phyloP scores from a whole-genome alignment of 179 eudicot genomes.

The Spinacia oleracea region DNA sequence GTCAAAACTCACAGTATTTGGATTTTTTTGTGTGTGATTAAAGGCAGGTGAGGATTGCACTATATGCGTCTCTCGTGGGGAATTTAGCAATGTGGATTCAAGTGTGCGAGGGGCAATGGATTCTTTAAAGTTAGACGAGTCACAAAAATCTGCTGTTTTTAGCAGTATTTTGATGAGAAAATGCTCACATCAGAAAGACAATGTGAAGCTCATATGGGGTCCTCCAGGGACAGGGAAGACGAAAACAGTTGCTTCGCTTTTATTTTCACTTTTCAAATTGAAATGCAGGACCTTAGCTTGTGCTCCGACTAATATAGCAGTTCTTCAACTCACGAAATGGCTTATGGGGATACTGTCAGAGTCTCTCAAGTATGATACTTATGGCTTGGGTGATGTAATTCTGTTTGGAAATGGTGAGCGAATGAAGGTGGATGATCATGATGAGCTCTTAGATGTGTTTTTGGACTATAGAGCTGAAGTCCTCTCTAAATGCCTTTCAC shows the following conservation, averaged over 20 bases:
- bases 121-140: conserved; percentile 42
- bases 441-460: conserved; percentile 48
- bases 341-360: conserved; percentile 36
- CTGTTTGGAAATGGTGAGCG: conserved; percentile 67
- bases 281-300: conserved; percentile 67
- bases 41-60: conserved; percentile 42
- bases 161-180: conserved; percentile 45
- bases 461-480: conserved; percentile 44
- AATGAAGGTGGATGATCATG: conserved; percentile 61
- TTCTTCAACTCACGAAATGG: conserved; percentile 46
- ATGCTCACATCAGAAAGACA: conserved; percentile 39
- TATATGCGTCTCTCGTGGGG: conserved; percentile 23
- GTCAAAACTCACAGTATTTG: neutral
- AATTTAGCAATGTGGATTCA: conserved; percentile 2
- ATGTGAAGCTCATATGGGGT: conserved; percentile 74
- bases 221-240: conserved; percentile 89
- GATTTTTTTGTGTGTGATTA: neutral
- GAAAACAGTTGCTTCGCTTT: conserved; percentile 52
- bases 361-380: conserved; percentile 35
- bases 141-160: conserved; percentile 56
- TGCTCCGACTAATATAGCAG: conserved; percentile 77
- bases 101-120: conserved; percentile 10
- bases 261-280: conserved; percentile 39
- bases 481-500: conserved; percentile 45
- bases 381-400: conserved; percentile 68